phyloP scores from a whole-genome alignment of 768 basidiomycete species.

The Obba rivulosa region DNA sequence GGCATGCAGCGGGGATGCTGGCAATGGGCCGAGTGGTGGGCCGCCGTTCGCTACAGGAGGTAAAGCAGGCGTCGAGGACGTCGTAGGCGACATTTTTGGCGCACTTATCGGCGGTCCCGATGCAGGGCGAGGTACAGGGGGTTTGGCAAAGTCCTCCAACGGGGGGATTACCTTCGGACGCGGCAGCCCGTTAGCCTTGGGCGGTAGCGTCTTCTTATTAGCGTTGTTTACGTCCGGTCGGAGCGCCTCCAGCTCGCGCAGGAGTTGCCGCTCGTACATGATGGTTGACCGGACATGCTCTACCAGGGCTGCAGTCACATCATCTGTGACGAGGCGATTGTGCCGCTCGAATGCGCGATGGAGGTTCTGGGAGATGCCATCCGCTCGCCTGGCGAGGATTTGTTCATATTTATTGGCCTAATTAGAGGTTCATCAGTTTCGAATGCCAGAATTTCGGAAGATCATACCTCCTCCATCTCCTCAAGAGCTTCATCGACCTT shows the following conservation, averaged over 20 bases:
- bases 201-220: conserved; percentile 49
- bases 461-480: conserved; percentile 80
- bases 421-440: conserved; percentile 9
- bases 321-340: conserved; percentile 83
- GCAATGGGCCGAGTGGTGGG: conserved; percentile 1
- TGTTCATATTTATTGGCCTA: conserved; percentile 92
- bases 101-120: conserved; percentile 11
- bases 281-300: conserved; percentile 91
- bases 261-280: conserved; percentile 84
- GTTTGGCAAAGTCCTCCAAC: conserved; percentile 53
- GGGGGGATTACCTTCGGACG: conserved; percentile 59
- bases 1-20: conserved; percentile 1
- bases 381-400: conserved; percentile 75
- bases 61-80: conserved; percentile 8
- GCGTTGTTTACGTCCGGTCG: conserved; percentile 69
- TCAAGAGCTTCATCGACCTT: conserved; percentile 88
- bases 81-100: conserved; percentile 5
- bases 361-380: conserved; percentile 91
- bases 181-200: conserved; percentile 44
- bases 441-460: neutral
- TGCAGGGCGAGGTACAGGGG: conserved; percentile 21
- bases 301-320: conserved; percentile 83
- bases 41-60: neutral
- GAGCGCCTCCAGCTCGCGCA: conserved; percentile 85
- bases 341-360: conserved; percentile 83